Conservation (phyloP, 805 yeast genomes). For the Lipomyces mesembrius region DNA sequence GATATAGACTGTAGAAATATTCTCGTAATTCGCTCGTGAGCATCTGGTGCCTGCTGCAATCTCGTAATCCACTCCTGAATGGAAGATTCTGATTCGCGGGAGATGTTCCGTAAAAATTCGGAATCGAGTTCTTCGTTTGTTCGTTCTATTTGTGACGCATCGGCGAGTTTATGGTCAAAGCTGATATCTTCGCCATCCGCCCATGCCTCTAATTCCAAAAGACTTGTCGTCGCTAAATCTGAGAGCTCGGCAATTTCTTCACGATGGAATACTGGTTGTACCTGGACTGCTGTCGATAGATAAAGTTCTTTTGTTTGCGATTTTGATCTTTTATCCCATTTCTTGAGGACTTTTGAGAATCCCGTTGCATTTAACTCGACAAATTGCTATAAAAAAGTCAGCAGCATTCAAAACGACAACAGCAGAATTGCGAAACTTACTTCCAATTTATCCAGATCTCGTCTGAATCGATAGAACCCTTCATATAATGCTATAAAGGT, state of each 20-base stretch:
- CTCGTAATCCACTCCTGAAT: conserved; percentile 54
- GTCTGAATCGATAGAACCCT: conserved; percentile 84
- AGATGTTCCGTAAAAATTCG: conserved; percentile 28
- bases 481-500: conserved; percentile 82
- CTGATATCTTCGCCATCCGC: conserved; percentile 56
- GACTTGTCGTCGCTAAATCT: conserved; percentile 58
- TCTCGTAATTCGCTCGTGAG: conserved; percentile 61
- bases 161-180: conserved; percentile 39
- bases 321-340: conserved; percentile 97
- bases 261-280: conserved; percentile 94
- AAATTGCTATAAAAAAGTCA: conserved; percentile 60
- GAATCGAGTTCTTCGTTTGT: conserved; percentile 36
- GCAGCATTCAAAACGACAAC: neutral
- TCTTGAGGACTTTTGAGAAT: conserved; percentile 90
- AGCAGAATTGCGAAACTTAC: conserved; percentile 1
- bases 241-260: conserved; percentile 82
- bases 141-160: conserved; percentile 34
- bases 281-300: conserved; percentile 88
- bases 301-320: conserved; percentile 93
- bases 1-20: conserved; percentile 73
- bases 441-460: conserved; percentile 80
- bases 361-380: conserved; percentile 95
- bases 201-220: conserved; percentile 76
- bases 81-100: conserved; percentile 45
- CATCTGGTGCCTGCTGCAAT: conserved; percentile 49